These are phyloP conservation scores for Rhododendron molle DNA, from an alignment of 148 eudicot genomes.

Conservation along the genomic window DNA sequence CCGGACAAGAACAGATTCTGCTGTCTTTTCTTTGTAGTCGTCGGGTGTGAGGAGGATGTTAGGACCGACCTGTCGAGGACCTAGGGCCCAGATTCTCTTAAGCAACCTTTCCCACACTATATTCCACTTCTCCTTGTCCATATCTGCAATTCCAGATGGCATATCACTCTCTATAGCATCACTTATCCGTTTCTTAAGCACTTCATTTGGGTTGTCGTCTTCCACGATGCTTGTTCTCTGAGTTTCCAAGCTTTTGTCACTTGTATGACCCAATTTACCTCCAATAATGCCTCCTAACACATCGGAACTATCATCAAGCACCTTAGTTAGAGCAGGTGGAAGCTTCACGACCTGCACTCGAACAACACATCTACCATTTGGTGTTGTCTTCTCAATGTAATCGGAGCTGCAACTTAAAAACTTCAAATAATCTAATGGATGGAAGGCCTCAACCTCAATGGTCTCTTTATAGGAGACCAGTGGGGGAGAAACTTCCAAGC, in stretches of 20 bases:
- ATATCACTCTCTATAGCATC: conserved; percentile 68
- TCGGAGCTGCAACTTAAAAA: conserved; percentile 46
- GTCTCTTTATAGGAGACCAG: conserved; percentile 87
- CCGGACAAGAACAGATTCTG: conserved; percentile 42
- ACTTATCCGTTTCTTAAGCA: conserved; percentile 58
- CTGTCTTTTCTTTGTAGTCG: conserved; percentile 22
- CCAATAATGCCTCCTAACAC: conserved; percentile 63
- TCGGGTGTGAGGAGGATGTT: conserved; percentile 71
- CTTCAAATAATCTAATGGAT: conserved; percentile 61
- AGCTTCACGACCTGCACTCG: conserved; percentile 81
- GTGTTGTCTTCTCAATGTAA: conserved; percentile 62
- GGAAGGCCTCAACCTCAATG: conserved; percentile 65
- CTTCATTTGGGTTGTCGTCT: conserved; percentile 67
- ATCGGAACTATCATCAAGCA: conserved; percentile 80
- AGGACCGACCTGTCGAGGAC: conserved; percentile 90
- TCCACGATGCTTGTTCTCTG: conserved; percentile 43
- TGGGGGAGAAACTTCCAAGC: conserved; percentile 85
- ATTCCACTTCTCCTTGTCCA: conserved; percentile 56
- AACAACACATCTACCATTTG: conserved; percentile 90
- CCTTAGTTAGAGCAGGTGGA: conserved; percentile 63
- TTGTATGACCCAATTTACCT: conserved; percentile 58
- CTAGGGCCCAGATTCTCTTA: conserved; percentile 86
- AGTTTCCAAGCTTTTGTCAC: conserved; percentile 53
- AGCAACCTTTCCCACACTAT: conserved; percentile 54
- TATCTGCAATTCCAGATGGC: conserved; percentile 39